Evolutionary conservation across 1,139 yeast genomes (phyloP), one percentile per base, ranked within the genome.

Genomic region (Kluyveromyces sp.): DNA sequence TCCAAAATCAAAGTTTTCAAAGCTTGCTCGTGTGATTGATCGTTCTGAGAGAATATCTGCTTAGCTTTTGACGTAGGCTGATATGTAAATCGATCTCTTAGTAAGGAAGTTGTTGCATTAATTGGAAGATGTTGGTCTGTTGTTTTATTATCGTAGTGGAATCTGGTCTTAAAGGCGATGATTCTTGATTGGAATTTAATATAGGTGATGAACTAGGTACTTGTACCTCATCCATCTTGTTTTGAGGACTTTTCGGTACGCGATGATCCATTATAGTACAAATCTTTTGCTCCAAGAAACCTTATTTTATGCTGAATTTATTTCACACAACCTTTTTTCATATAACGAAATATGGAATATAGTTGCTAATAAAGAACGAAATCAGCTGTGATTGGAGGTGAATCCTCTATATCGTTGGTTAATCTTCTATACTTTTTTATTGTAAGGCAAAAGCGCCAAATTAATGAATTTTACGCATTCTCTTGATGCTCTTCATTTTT

Each of bases 171-270:
- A 61, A 47, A 10, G 66, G 65, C 8, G 66, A 61, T 4, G 66
- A 60, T 1, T 63, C 59, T 29, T 49, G 46, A n/a, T 45, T 35
- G 3, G 46, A 45, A 10, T 47, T 42, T 5, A 59, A 56, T 26
- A 41, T 21, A 8, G 78, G 76, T 0, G 78, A 73, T 1, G 77
- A 72, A 48, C 68, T 73, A 2, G 75, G 77, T 2, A 73, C 75
- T 51, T 74, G 77, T 3, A 73, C 56, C 7, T 58, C 43, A 35
- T 41, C 43, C n/a, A n/a, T 27, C 28, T 28, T 35, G 27, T 27
- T 41, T 32, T 34, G 42, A 6, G 42, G 43, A 41, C 43, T 41
- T 34, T 41, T 41, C 33, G 43, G 43, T 30, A 35, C 7, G n/a
- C 21, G 21, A 27, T 27, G 28, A n/a, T 35, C 37, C 43, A 41